Conservation (phyloP, 2,329 filamentous ascomycete species). For the Thielaviopsis euricoi region DNA sequence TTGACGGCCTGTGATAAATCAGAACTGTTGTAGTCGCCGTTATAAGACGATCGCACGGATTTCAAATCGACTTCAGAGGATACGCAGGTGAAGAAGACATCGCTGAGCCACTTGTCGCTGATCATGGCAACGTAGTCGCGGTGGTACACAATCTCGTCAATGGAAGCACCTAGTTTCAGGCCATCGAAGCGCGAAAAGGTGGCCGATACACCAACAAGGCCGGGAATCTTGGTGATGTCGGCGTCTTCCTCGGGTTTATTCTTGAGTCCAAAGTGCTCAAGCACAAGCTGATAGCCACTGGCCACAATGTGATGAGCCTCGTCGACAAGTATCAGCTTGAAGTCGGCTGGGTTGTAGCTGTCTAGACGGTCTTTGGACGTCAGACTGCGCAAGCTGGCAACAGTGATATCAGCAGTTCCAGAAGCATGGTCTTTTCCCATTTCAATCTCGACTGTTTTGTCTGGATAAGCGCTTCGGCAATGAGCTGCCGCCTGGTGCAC, state of each 20-base stretch:
- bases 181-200: conserved; percentile 68
- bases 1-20: conserved; percentile 77
- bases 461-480: conserved; percentile 64
- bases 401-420: conserved; percentile 75
- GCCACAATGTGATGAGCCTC: conserved; percentile 96
- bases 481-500: conserved; percentile 87
- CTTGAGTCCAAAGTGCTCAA: conserved; percentile 64
- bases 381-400: conserved; percentile 80
- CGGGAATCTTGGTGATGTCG: conserved; percentile 24
- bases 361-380: conserved; percentile 56
- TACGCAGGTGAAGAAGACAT: conserved; percentile 90
- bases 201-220: conserved; percentile 80
- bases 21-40: conserved; percentile 62
- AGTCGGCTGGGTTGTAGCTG: conserved; percentile 64
- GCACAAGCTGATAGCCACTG: conserved; percentile 53
- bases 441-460: conserved; percentile 72
- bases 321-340: conserved; percentile 87
- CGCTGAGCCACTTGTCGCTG: conserved; percentile 75
- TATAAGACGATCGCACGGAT: conserved; percentile 31
- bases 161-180: conserved; percentile 61
- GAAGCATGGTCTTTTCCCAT: conserved; percentile 68
- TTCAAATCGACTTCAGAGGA: conserved; percentile 67
- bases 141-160: conserved; percentile 94
- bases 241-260: conserved; percentile 28
- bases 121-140: conserved; percentile 57